Base-by-base conservation (phyloP, 1,284 basidiomycete genomes). In the Cryptococcus sp. region DNA sequence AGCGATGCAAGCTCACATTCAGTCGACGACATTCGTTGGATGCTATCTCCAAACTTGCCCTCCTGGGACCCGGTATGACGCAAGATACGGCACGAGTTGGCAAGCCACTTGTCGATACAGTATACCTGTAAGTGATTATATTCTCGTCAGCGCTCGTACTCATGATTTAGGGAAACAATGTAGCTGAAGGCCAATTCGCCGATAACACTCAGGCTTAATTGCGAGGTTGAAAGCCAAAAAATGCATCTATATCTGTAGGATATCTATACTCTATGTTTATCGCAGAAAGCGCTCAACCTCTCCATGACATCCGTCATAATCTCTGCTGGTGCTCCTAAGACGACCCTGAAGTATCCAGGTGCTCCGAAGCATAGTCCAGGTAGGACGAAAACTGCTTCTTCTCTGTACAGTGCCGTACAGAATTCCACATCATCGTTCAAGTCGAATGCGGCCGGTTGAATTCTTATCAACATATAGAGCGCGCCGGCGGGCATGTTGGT, bases 341-440 rank as follows among this genome's bases (percentile, higher is more conserved):
- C 73, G 41, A 75, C 54, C 10, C 74, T 57, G 51, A 76, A 60
- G 61, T 68, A 72, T 11, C 69, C 69, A 3, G 62, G 59, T 28
- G 70, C 61, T 25, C 61, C 57, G 52, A 76, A 76, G 46, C 66
- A 68, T 2, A 60, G 46, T 1, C 73, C 71, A 1, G 73, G 72
- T 13, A 76, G 58, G 34, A 71, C 64, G 51, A 73, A 74, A 14
- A 72, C 55, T 19, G 65, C 65, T 57, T 75, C 66, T 52, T 75
- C 71, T 18, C 59, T 44, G 50, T 70, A 66, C 1, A 76, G 52
- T 4, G 66, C 67, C 31, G 61, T 61, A 45, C 64, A 61, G 53
- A 76, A 74, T 1, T 64, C 72, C 22, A 68, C 60, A 50, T 68
- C 66, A 44, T 62, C 59, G 16, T 49, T 42, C 43, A 62, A 59